Conservation (phyloP, 306 rosid species). For the Cicer pinnatifidum region DNA sequence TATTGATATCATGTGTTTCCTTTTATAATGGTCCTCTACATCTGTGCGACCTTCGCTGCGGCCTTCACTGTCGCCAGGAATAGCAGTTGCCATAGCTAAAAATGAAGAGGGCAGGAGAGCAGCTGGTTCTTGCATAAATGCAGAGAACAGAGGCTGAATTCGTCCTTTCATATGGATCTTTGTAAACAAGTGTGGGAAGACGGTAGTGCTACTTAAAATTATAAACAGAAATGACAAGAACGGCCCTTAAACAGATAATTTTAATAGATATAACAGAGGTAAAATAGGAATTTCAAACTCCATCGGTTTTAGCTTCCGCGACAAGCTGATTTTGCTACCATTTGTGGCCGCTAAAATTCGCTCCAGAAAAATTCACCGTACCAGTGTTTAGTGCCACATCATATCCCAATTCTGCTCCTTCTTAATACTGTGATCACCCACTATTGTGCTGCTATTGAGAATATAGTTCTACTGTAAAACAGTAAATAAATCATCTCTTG, state of each 20-base stretch:
- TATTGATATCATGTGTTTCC: constrained; percentile 4
- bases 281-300: not conserved
- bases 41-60: not conserved
- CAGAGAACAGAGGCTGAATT: no score
- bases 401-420: not conserved
- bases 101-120: not conserved
- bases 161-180: not conserved
- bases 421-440: not conserved
- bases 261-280: not conserved
- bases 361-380: not conserved
- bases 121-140: not conserved
- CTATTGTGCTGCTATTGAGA: not conserved
- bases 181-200: not conserved
- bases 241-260: not conserved
- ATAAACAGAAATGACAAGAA: not conserved
- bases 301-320: not conserved
- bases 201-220: not conserved
- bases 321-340: not conserved
- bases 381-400: not conserved
- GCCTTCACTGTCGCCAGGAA: not conserved
- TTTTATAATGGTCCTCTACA: constrained; percentile 5
- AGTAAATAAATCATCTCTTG: constrained; percentile 1
- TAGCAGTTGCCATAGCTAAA: not conserved
- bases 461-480: not conserved
- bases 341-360: not conserved